Base-by-base conservation (phyloP, 225 moss, liverwort and hornwort genomes). In the Neckera pumila region DNA sequence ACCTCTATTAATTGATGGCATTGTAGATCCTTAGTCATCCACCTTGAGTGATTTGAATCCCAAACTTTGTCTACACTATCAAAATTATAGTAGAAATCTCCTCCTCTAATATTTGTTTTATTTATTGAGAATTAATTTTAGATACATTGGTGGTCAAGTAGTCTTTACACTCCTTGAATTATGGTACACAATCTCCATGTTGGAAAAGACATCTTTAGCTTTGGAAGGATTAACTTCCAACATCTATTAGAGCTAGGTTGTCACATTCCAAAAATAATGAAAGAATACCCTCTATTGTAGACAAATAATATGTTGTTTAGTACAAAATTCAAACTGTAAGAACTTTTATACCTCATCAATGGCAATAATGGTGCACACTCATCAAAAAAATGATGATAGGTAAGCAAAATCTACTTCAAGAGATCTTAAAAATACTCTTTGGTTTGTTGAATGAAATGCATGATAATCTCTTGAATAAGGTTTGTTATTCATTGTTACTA, bases 231-330 rank as follows among this genome's bases (percentile, higher is more conserved):
- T 1, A n/a, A 36, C n/a, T 16, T 56, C 4, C 6, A 10, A 78
- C n/a, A 36, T 8, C 1, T 15, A 1, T 74, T 47, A 2, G 2
- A 47, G 3, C 7, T 47, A 54, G 5, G 6, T 25, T 14, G 16
- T 53, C 1, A 6, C 0, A 21, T 76, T 76, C 1, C 1, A 16
- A 56, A 56, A n/a, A 10, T n/a, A 54, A 17, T 26, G 16, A 14
- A 1, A 3, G 5, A 1, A 77, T 23, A 5, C 1, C 8, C 1
- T 51, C 15, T 53, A 10, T 23, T 31, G 3, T 77, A 2, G 3
- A 7, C 0, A 8, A 3, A 51, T 14, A 3, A 51, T 53, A 13
- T 53, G 14, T 20, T 14, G 9, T 53, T 21, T 14, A 9, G 14
- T n/a, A 14, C 3, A 13, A 21, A 76, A 53, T 7, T 53, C 7